Evolutionary conservation across 1,139 yeast species (phyloP).

Genomic region (Martiniozyma asiatica): DNA sequence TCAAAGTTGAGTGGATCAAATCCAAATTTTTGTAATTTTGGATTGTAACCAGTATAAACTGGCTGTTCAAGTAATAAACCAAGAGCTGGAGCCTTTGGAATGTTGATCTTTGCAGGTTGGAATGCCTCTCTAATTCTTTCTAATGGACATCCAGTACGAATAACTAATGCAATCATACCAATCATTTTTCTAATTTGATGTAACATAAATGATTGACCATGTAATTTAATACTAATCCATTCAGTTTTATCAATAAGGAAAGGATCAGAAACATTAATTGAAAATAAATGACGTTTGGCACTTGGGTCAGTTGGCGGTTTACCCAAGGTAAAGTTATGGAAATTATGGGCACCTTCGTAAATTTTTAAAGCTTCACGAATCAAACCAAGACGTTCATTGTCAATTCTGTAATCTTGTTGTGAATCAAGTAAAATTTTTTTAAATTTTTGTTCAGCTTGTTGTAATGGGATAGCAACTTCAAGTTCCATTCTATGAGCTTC

Average conservation of each 20-base stretch:
- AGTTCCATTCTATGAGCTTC: constrained; percentile 25
- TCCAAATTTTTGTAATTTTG: constrained; percentile 62
- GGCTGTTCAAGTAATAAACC: constrained; percentile 88
- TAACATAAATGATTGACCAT: constrained; percentile 96
- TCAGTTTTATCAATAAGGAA: constrained; percentile 88
- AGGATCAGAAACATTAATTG: constrained; percentile 75
- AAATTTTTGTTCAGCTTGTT: constrained; percentile 39
- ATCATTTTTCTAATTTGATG: constrained; percentile 98
- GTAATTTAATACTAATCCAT: constrained; percentile 92
- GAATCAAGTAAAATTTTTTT: constrained; percentile 56
- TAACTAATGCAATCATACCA: constrained; percentile 81
- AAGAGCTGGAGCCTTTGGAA: constrained; percentile 96
- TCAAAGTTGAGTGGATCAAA: constrained; percentile 64
- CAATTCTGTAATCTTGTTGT: constrained; percentile 60
- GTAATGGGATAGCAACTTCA: constrained; percentile 20
- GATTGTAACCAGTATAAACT: constrained; percentile 78
- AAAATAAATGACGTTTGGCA: constrained; percentile 71
- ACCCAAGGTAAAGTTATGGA: constrained; percentile 90
- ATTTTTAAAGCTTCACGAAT: constrained; percentile 59
- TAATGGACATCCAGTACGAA: constrained; percentile 77
- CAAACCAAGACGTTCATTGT: constrained; percentile 43
- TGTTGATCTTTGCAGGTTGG: constrained; percentile 60
- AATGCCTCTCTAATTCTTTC: constrained; percentile 72
- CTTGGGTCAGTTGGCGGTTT: constrained; percentile 81
- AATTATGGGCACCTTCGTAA: constrained; percentile 84